Evolutionary conservation across 176 grass and related monocot species (phyloP).

Genomic region (Musa acuminata): DNA sequence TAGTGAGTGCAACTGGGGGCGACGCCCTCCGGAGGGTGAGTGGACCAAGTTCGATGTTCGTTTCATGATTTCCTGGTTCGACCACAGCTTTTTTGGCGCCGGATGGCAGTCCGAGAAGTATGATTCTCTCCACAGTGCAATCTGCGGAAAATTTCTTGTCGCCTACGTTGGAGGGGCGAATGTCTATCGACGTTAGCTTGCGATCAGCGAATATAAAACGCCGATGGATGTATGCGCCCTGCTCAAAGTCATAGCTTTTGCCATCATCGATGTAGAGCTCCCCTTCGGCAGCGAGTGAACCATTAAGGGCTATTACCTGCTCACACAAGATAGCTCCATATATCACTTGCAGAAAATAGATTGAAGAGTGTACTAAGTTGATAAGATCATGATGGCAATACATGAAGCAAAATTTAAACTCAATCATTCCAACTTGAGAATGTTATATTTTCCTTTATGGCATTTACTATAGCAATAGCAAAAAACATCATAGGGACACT

Average conservation of each 20-base stretch:
- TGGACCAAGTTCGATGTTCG: slow-evolving; percentile 55
- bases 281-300: slow-evolving; percentile 68
- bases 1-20: slow-evolving; percentile 42
- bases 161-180: slow-evolving; percentile 28
- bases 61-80: slow-evolving; percentile 60
- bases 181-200: slow-evolving; percentile 58
- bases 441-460: no score
- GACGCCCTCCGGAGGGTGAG: slow-evolving; percentile 56
- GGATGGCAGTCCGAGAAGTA: slow-evolving; percentile 56
- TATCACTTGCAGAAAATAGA: background rate
- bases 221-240: slow-evolving; percentile 84
- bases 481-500: no score
- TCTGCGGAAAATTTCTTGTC: slow-evolving; percentile 58
- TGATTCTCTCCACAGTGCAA: slow-evolving; percentile 68
- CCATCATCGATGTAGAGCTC: slow-evolving; percentile 94
- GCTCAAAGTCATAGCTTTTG: slow-evolving; percentile 70
- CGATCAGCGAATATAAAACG: slow-evolving; percentile 62
- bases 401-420: no score
- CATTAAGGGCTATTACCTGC: slow-evolving; percentile 87
- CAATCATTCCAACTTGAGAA: no score
- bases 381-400: background rate
- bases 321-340: background rate
- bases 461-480: no score
- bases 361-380: background rate
- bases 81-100: slow-evolving; percentile 68